Conservation (phyloP, 2,329 filamentous ascomycete species). For the Beauveria pseudobassiana region DNA sequence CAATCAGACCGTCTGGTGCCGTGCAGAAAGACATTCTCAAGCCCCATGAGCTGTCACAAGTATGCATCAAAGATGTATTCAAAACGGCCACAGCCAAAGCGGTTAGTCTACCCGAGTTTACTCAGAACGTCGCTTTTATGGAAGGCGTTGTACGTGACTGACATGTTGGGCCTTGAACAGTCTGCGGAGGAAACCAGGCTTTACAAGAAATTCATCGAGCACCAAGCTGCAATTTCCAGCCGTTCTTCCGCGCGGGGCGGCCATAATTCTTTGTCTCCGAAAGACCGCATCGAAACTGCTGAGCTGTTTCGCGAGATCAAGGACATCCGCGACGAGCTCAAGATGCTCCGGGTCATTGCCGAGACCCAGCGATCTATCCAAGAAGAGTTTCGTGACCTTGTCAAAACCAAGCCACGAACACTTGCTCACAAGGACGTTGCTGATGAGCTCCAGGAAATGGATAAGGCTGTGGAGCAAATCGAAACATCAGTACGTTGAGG, state of each 20-base stretch:
- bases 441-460: slow-evolving; percentile 15
- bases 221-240: background rate
- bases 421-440: background rate
- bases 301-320: slow-evolving; percentile 16
- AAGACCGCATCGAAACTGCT: background rate
- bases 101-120: too few relatives aligned
- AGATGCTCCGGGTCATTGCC: slow-evolving; percentile 14
- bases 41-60: too few relatives aligned
- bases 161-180: background rate
- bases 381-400: background rate
- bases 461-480: slow-evolving; percentile 13
- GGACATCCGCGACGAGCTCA: slow-evolving; percentile 19
- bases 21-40: too few relatives aligned
- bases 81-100: too few relatives aligned
- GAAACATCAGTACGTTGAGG: slow-evolving; percentile 12
- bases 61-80: too few relatives aligned
- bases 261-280: background rate
- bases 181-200: background rate
- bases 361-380: slow-evolving; percentile 13
- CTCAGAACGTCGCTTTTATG: too few relatives aligned
- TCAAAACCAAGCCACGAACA: background rate
- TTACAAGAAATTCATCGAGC: background rate
- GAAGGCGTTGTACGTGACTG: background rate
- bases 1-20: too few relatives aligned
- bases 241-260: background rate